Evolutionary conservation across 2,329 filamentous ascomycete genomes (phyloP), one percentile per base, ranked within the genome.

Genomic region (Nothomitra cinnamomea): DNA sequence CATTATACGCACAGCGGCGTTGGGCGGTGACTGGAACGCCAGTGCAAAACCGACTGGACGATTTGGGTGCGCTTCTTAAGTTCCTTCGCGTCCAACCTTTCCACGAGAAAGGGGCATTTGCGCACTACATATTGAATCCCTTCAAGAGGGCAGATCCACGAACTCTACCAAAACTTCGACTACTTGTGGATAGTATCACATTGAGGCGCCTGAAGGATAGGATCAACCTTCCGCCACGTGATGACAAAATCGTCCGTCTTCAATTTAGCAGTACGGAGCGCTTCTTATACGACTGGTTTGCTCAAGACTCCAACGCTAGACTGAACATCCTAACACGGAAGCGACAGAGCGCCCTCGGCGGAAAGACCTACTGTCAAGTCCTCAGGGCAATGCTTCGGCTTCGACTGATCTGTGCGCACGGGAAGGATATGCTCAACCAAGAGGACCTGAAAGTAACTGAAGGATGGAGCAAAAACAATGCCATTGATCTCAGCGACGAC

Each of bases 1-100:
- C 79, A 19, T 72, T 96, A 2, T 76, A 85, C 56, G 86, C 88
- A 1, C 78, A 85, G 62, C 80, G 89, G 32, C 82, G 89, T 35
- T 98, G 92, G 92, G 90, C 89, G 2, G 87, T 96, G n/a, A 96
- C 92, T 0, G 92, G 90, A 53, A 96, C 92, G 0, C 92, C 89
- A 0, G 86, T 96, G 7, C 90, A 96, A 67, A 98, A 98, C 63
- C 82, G 86, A 2, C 74, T 96, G 1, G 88, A 94, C 58, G 92
- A 98, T 64, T 74, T 96, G 21, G 85, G 87, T 13, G 85, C 90
- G 1, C 72, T 96, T 2, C 80, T 95, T 55, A 85, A 83, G 32
- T 96, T 96, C 62, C 71, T 96, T 42, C 80, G 85, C 13, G 72
- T 96, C 13, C 80, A 81, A 60, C 90, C 90, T 0, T 96, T 96